Evolutionary conservation across 306 rosid species (phyloP).

Genomic region (Glycyrrhiza uralensis): DNA sequence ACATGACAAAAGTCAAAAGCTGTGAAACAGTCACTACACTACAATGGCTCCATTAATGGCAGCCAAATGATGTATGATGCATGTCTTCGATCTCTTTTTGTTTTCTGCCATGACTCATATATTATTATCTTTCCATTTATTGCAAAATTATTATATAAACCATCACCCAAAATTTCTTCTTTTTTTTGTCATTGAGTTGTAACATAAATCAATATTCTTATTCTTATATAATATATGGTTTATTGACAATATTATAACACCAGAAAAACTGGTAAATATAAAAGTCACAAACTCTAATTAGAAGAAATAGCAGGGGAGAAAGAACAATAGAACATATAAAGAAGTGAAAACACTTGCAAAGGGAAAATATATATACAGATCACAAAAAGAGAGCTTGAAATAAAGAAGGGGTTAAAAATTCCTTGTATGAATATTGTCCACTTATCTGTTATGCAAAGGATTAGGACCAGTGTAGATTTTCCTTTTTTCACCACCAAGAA

Average conservation of each 20-base stretch:
- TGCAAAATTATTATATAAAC: neutral
- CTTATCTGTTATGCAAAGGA: constrained; percentile 74
- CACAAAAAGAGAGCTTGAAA: constrained; percentile 2
- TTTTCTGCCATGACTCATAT: neutral
- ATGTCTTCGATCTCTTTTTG: neutral
- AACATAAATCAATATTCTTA: constrained; percentile 24
- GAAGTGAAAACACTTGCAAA: neutral
- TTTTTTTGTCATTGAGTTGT: neutral
- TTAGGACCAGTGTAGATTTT: constrained; percentile 70
- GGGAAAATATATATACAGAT: neutral
- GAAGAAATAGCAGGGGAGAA: neutral
- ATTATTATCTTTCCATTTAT: neutral
- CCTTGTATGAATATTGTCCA: neutral
- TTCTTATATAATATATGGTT: constrained; percentile 2
- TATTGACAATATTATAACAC: constrained; percentile 21
- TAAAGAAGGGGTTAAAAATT: neutral
- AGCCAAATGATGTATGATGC: neutral
- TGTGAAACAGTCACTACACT: neutral
- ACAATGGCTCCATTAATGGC: constrained; percentile 13
- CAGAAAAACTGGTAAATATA: constrained; percentile 22
- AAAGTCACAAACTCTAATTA: constrained; percentile 29
- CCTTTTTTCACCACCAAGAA: constrained; percentile 58
- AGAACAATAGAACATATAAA: neutral
- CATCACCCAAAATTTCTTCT: neutral
- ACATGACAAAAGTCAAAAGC: neutral